Evolutionary conservation across 805 yeast species (phyloP).

Genomic region (Hanseniaspora pseudoguilliermondii): DNA sequence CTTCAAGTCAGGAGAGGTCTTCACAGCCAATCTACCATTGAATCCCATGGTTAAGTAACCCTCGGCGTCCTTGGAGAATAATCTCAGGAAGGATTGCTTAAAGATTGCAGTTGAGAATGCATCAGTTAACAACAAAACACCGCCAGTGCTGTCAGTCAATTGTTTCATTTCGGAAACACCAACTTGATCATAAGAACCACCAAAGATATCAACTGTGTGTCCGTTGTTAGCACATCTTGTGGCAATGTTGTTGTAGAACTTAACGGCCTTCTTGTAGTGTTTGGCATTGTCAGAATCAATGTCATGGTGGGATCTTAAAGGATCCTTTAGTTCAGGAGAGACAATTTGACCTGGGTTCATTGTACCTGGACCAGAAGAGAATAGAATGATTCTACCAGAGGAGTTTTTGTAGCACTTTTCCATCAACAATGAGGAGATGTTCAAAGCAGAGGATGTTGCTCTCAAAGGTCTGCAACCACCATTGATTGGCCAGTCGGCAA

Average conservation of each 20-base stretch:
- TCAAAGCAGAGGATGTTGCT: conserved; percentile 85
- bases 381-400: conserved; percentile 80
- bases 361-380: conserved; percentile 92
- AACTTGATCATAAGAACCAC: conserved; percentile 92
- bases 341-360: conserved; percentile 91
- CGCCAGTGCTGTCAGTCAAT: conserved; percentile 77
- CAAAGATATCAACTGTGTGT: conserved; percentile 79
- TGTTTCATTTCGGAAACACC: conserved; percentile 91
- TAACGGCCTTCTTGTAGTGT: conserved; percentile 74
- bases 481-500: conserved; percentile 82
- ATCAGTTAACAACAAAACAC: conserved; percentile 75
- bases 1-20: conserved; percentile 77
- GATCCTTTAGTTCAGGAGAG: conserved; percentile 81
- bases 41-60: conserved; percentile 82
- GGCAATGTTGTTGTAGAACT: conserved; percentile 66
- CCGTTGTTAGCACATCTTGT: conserved; percentile 58
- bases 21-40: conserved; percentile 77
- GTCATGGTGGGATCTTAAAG: conserved; percentile 93
- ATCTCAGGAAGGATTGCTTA: conserved; percentile 78
- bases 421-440: conserved; percentile 67
- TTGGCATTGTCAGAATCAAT: conserved; percentile 82
- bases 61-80: conserved; percentile 75
- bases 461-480: conserved; percentile 75
- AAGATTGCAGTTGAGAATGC: conserved; percentile 90
- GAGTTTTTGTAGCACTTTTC: conserved; percentile 73